These are phyloP conservation scores for Hirsutella rhossiliensis DNA, from an alignment of 2,329 filamentous ascomycete species.

Conservation along the genomic window DNA sequence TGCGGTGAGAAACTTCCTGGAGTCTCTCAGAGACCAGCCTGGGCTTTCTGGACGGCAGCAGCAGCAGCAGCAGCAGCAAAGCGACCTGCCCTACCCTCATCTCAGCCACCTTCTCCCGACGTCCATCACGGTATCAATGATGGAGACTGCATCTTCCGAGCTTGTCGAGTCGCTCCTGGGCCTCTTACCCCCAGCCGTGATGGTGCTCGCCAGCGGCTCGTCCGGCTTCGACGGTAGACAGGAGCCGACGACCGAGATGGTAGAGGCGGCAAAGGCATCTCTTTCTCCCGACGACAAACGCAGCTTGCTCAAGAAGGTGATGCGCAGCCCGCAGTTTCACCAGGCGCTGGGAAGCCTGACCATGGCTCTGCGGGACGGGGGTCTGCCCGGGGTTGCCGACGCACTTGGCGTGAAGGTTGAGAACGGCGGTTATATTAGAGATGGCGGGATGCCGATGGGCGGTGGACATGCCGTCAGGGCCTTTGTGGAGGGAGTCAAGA, in stretches of 20 bases:
- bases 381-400: conserved; percentile 78
- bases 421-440: conserved; percentile 71
- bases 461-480: conserved; percentile 82
- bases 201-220: conserved; percentile 60
- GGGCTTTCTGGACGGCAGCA: conserved; percentile 24
- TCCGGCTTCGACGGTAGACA: conserved; percentile 41
- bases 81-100: conserved; percentile 61
- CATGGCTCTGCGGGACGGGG: conserved; percentile 79
- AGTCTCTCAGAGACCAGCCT: conserved; percentile 56
- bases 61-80: conserved; percentile 18
- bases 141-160: conserved; percentile 52
- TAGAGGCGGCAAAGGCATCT: conserved; percentile 62
- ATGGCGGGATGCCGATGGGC: conserved; percentile 72
- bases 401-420: conserved; percentile 70
- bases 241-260: conserved; percentile 56
- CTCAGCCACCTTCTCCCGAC: conserved; percentile 77
- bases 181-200: conserved; percentile 66
- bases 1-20: conserved; percentile 78
- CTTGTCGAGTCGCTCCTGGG: conserved; percentile 64
- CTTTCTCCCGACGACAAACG: conserved; percentile 70
- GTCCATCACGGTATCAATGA: conserved; percentile 63
- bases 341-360: conserved; percentile 80
- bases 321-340: conserved; percentile 81
- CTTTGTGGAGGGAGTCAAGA: conserved; percentile 83
- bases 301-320: conserved; percentile 63